Percentiles rank a stretch among this genome's conserved stretches.
phyloP scores from a whole-genome alignment of 371 early-diverging fungal genomes.

The Cokeromyces recurvatus region DNA sequence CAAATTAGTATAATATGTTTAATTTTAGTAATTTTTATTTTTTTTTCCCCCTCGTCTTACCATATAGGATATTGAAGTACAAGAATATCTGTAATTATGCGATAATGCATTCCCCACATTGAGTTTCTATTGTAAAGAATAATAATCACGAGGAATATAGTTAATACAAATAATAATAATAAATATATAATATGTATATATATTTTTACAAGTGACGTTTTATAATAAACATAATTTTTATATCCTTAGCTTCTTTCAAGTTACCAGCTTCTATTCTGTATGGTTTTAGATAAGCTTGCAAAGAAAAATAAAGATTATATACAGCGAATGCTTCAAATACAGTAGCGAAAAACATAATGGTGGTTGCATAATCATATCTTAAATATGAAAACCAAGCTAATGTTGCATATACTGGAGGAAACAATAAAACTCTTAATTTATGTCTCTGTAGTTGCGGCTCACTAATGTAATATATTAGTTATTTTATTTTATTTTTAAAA shows the following conservation, averaged over 20 bases:
- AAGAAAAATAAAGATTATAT: conserved; percentile 33
- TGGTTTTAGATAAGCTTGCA: conserved; percentile 46
- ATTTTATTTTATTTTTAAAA: not conserved
- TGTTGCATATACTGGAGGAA: conserved; percentile 40
- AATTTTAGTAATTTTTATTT: not conserved
- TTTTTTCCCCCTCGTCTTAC: conserved; percentile 14
- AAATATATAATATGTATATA: no score
- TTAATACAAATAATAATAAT: no score
- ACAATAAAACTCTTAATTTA: conserved; percentile 41
- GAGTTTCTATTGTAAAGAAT: conserved; percentile 25
- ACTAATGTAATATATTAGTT: conserved; percentile 13
- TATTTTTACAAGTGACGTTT: conserved; percentile 38
- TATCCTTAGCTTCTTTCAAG: conserved; percentile 23
- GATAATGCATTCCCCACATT: conserved; percentile 45
- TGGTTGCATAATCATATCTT: conserved; percentile 39
- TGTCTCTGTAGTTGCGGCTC: conserved; percentile 40
- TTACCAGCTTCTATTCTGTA: conserved; percentile 28
- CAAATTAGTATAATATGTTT: no score
- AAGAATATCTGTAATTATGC: conserved; percentile 35
- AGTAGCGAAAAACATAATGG: conserved; percentile 45
- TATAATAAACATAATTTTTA: conserved; percentile 33
- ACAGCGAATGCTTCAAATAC: conserved; percentile 50
- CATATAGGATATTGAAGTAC: conserved; percentile 47
- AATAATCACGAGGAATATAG: not conserved
- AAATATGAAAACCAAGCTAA: conserved; percentile 44